Conservation (phyloP, 148 eudicot genomes). For the Chenopodium album region DNA sequence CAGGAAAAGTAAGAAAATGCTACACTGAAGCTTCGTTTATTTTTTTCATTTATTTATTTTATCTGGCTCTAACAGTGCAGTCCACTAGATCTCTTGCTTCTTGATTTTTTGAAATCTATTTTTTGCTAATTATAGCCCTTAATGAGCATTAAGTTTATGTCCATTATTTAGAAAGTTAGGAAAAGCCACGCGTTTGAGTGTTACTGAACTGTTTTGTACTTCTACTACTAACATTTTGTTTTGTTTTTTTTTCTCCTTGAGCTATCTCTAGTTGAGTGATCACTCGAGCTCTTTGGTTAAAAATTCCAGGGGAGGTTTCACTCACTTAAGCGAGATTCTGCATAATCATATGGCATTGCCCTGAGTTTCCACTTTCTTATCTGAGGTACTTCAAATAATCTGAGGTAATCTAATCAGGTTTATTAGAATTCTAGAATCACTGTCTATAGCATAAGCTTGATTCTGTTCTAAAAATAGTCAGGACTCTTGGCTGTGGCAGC, state of each 20-base stretch:
- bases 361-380: background rate
- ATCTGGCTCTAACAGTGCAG: background rate
- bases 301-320: background rate
- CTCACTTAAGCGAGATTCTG: background rate
- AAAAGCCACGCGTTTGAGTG: no score
- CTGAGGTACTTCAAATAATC: background rate
- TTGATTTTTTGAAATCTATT: background rate
- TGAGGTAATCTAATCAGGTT: background rate
- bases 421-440: background rate
- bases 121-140: no score
- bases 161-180: no score
- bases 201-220: no score
- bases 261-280: background rate
- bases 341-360: background rate
- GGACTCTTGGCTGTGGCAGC: background rate
- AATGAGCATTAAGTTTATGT: no score
- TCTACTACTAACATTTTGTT: background rate
- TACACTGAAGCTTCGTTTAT: constrained; percentile 1
- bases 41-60: background rate
- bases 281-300: background rate
- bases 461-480: background rate
- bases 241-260: background rate
- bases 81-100: constrained; percentile 8
- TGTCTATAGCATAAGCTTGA: background rate
- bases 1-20: background rate